Evolutionary conservation across 441 rosid genomes (phyloP).

Genomic region (Arabidopsis lyrata): DNA sequence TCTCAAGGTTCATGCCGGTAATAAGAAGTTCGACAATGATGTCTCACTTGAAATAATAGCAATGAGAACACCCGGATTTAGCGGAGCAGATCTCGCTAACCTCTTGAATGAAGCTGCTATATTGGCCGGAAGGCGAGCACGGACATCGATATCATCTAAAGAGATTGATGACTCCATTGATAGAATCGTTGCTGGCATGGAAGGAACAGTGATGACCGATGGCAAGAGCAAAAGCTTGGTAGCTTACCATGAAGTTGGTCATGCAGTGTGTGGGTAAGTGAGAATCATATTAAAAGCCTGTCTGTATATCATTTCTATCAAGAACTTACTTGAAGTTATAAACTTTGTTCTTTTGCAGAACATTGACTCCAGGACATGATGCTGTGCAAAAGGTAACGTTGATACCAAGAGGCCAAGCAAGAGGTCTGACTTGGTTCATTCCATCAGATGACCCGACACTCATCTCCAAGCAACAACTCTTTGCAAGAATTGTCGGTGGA

Average conservation of each 20-base stretch:
- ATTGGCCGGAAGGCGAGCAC: constrained; percentile 89
- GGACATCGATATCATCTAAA: constrained; percentile 74
- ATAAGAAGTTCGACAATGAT: constrained; percentile 74
- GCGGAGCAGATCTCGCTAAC: constrained; percentile 94
- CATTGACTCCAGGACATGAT: constrained; percentile 80
- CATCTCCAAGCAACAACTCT: constrained; percentile 79
- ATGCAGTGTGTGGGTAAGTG: constrained; percentile 59
- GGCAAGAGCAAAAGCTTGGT: constrained; percentile 74
- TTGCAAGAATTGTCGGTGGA: constrained; percentile 86
- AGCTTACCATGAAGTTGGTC: constrained; percentile 97
- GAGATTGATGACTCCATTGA: constrained; percentile 92
- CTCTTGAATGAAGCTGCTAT: constrained; percentile 86
- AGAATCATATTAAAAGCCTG: neutral
- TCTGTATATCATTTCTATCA: neutral
- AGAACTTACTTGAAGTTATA: constrained; percentile 9
- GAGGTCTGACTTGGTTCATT: constrained; percentile 86
- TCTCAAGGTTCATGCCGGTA: constrained; percentile 42
- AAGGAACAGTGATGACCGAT: constrained; percentile 86
- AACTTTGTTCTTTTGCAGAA: constrained; percentile 61
- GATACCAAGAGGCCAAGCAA: constrained; percentile 86
- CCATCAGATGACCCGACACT: constrained; percentile 79
- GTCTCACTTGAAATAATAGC: constrained; percentile 90
- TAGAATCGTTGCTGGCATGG: constrained; percentile 92
- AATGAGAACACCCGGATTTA: constrained; percentile 92
- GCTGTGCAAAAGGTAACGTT: constrained; percentile 95